These are phyloP conservation scores for Diutina ranongensis DNA, from an alignment of 1,139 yeast species.

Conservation along the genomic window DNA sequence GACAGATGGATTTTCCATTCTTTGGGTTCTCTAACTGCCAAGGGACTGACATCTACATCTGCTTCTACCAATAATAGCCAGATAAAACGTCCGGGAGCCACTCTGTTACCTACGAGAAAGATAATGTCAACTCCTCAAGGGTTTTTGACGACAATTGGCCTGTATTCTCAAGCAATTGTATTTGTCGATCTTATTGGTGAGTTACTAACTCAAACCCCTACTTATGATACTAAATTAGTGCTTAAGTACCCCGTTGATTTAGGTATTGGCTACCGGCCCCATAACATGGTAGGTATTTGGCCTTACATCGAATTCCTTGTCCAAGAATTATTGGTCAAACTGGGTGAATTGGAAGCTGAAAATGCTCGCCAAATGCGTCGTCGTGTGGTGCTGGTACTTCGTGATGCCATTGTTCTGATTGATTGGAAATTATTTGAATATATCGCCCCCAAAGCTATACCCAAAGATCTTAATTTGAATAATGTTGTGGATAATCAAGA, in stretches of 20 bases:
- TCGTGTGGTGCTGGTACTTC: slow-evolving; percentile 40
- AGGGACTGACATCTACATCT: background rate
- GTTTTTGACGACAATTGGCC: background rate
- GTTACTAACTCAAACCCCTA: background rate
- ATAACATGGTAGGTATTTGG: slow-evolving; percentile 52
- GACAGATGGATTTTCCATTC: slow-evolving; percentile 65
- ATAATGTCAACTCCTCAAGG: background rate
- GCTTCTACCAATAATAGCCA: background rate
- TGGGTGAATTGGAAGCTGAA: slow-evolving; percentile 10
- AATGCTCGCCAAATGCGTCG: slow-evolving; percentile 29
- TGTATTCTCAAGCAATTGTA: background rate
- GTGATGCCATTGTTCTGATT: slow-evolving; percentile 42
- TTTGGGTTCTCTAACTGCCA: slow-evolving; percentile 9
- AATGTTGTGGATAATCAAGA: background rate
- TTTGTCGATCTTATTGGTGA: background rate
- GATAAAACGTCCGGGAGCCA: background rate
- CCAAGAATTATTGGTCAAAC: slow-evolving; percentile 48
- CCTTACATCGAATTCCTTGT: slow-evolving; percentile 70
- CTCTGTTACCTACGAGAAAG: background rate
- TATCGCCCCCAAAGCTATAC: slow-evolving; percentile 15
- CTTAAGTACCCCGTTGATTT: slow-evolving; percentile 44
- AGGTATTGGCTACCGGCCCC: slow-evolving; percentile 45
- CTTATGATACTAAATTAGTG: background rate
- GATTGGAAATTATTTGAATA: slow-evolving; percentile 53
- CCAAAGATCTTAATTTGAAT: background rate